phyloP scores from a whole-genome alignment of 257 asterid genomes.

The Fraxinus cuspidata region DNA sequence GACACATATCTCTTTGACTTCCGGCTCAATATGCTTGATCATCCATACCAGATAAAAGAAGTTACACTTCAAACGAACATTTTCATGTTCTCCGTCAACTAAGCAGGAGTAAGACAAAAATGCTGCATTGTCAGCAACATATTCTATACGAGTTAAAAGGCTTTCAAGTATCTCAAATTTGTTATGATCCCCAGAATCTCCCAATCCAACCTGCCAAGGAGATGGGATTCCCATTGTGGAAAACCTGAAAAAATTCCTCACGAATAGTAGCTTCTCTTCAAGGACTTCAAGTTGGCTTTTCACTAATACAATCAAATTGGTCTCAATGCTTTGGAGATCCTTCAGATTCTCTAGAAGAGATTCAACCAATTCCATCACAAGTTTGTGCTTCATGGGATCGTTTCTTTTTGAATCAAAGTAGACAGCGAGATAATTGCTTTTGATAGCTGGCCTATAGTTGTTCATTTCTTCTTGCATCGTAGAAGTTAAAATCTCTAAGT shows the following conservation, averaged over 20 bases:
- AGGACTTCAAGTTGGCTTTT: constrained; percentile 8
- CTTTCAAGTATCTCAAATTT: not conserved
- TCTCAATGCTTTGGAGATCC: not conserved
- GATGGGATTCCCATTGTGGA: not conserved
- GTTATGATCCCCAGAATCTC: not conserved
- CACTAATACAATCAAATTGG: not conserved
- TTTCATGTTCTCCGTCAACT: not conserved
- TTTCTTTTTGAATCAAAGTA: too few relatives aligned
- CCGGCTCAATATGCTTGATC: not conserved
- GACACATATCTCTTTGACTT: not conserved
- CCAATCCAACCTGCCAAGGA: not conserved
- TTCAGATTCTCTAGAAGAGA: constrained; percentile 1
- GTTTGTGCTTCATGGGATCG: not conserved
- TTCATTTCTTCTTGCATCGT: not conserved
- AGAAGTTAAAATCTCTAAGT: not conserved
- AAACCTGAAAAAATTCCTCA: constrained; percentile 5
- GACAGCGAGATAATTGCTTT: not conserved
- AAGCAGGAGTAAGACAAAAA: constrained; percentile 1
- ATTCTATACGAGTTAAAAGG: not conserved
- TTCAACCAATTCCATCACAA: constrained; percentile 4
- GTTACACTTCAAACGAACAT: not conserved
- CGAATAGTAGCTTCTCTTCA: not conserved
- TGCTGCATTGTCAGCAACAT: not conserved
- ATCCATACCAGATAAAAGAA: not conserved
- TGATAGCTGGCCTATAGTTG: not conserved